These are phyloP conservation scores for Sungouiozyma ichnusensis DNA, from an alignment of 805 yeast species.

Conservation along the genomic window DNA sequence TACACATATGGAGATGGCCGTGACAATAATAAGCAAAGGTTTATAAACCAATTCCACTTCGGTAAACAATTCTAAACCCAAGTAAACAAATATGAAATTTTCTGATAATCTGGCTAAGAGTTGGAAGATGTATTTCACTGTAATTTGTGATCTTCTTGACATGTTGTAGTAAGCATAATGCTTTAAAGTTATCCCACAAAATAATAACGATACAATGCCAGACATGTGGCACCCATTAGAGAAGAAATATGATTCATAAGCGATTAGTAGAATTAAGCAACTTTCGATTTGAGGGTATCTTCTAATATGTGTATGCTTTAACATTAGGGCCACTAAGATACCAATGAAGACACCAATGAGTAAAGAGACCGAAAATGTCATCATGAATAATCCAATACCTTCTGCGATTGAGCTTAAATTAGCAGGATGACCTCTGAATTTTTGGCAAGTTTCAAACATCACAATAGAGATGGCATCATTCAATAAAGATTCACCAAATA, in stretches of 20 bases:
- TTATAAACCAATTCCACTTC: constrained; percentile 93
- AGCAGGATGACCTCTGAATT: constrained; percentile 80
- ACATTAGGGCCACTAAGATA: constrained; percentile 73
- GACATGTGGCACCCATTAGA: constrained; percentile 99
- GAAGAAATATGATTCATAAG: constrained; percentile 93
- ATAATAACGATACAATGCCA: constrained; percentile 87
- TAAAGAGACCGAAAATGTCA: constrained; percentile 87
- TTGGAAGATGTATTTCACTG: constrained; percentile 91
- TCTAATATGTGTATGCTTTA: constrained; percentile 88
- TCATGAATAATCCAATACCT: constrained; percentile 85
- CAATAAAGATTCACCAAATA: constrained; percentile 89
- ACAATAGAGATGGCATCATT: constrained; percentile 98
- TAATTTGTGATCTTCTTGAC: constrained; percentile 95
- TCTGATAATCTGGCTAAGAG: constrained; percentile 89
- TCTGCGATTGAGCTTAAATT: constrained; percentile 70
- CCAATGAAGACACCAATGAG: constrained; percentile 86
- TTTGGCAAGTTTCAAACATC: constrained; percentile 97
- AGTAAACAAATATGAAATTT: constrained; percentile 89
- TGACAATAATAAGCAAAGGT: constrained; percentile 82
- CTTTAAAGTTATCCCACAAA: constrained; percentile 93
- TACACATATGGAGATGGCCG: constrained; percentile 81
- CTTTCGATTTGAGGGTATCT: constrained; percentile 96
- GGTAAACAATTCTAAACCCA: constrained; percentile 89
- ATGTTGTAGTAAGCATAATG: constrained; percentile 96
- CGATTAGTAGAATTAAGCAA: constrained; percentile 78